A percentile compares a stretch with the other conserved stretches of the same genome.
Conservation (phyloP, 495 filamentous ascomycete genomes). For the Penicillium arizonense region DNA sequence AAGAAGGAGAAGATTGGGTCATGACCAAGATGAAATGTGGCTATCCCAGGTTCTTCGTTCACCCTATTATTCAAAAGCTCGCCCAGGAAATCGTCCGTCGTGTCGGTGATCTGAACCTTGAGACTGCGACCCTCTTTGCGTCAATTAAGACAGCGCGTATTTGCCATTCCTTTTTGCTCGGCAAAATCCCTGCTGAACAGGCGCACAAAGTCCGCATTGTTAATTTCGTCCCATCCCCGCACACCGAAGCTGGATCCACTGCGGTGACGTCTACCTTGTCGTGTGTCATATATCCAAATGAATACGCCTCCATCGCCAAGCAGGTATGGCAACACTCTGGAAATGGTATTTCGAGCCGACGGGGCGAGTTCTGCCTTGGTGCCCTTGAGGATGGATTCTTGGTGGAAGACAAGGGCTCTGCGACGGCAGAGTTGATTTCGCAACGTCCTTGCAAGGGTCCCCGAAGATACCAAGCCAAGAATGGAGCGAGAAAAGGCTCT, state of each 20-base stretch:
- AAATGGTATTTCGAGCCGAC: constrained; percentile 89
- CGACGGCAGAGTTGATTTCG: constrained; percentile 23
- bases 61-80: constrained; percentile 76
- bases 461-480: constrained; percentile 64
- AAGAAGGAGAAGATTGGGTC: constrained; percentile 88
- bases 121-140: constrained; percentile 80
- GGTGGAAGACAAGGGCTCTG: constrained; percentile 45
- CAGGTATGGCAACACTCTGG: constrained; percentile 96
- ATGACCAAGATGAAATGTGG: constrained; percentile 81
- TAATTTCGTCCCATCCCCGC: constrained; percentile 58
- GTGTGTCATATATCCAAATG: constrained; percentile 67
- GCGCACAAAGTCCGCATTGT: constrained; percentile 57
- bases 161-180: constrained; percentile 70
- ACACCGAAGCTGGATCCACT: constrained; percentile 28
- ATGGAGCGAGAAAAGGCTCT: constrained; percentile 11
- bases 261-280: constrained; percentile 57
- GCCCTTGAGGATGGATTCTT: constrained; percentile 71
- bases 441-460: constrained; percentile 62
- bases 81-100: constrained; percentile 62
- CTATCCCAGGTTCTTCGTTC: constrained; percentile 94
- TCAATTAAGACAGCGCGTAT: constrained; percentile 61
- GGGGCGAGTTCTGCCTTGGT: constrained; percentile 81
- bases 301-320: constrained; percentile 69
- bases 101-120: constrained; percentile 55
- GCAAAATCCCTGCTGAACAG: constrained; percentile 48